Percentiles rank a stretch among this genome's conserved stretches.
phyloP scores from a whole-genome alignment of 805 yeast species.

The Hanseniaspora valbyensis region DNA sequence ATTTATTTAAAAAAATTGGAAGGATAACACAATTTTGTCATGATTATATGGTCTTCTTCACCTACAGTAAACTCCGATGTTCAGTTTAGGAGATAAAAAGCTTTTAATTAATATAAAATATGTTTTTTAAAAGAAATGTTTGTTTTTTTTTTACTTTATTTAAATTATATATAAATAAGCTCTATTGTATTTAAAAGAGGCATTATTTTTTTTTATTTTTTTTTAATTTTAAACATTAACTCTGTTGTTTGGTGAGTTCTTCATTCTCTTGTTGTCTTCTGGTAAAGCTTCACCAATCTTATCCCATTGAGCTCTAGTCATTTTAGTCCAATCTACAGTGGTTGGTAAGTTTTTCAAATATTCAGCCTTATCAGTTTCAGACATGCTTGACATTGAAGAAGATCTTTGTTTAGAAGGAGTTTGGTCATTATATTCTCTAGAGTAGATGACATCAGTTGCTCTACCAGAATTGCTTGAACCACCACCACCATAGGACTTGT shows the following conservation, averaged over 20 bases:
- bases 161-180: too few relatives aligned
- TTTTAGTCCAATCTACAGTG: slow-evolving; percentile 7
- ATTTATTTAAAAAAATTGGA: too few relatives aligned
- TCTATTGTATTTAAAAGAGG: too few relatives aligned
- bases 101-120: too few relatives aligned
- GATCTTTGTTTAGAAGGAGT: not conserved
- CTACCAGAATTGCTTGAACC: slow-evolving; percentile 21
- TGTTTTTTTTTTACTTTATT: too few relatives aligned
- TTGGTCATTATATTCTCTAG: slow-evolving; percentile 19
- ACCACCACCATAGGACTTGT: slow-evolving; percentile 19
- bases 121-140: too few relatives aligned
- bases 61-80: too few relatives aligned
- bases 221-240: slow-evolving; percentile 7
- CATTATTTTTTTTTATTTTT: too few relatives aligned
- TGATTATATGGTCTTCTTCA: too few relatives aligned
- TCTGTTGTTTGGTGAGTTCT: slow-evolving; percentile 9
- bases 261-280: not conserved
- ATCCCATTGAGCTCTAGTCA: slow-evolving; percentile 8
- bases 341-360: not conserved
- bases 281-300: slow-evolving; percentile 5
- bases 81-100: too few relatives aligned
- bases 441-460: slow-evolving; percentile 20
- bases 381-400: slow-evolving; percentile 4
- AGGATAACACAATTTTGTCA: too few relatives aligned
- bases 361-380: slow-evolving; percentile 1